These are phyloP conservation scores for Lipomyces sp. DNA, from an alignment of 805 yeast species.

Conservation along the genomic window DNA sequence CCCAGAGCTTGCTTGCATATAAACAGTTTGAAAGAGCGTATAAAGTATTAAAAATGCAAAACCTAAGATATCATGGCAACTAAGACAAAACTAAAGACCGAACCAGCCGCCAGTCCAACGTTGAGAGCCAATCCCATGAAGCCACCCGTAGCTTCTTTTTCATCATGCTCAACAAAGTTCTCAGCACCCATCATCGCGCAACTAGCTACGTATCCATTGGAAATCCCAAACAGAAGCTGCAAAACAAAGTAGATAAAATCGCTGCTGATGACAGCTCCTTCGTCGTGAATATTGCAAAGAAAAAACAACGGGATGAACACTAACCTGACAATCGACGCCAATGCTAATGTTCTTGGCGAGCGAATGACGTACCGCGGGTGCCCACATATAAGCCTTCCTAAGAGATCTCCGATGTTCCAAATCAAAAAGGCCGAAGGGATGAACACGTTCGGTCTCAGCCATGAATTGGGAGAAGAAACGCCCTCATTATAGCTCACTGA, in stretches of 20 bases:
- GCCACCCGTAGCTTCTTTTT: conserved; percentile 92
- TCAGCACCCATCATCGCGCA: conserved; percentile 77
- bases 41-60: not conserved
- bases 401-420: conserved; percentile 89
- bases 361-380: conserved; percentile 30
- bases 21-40: no score
- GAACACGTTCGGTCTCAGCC: conserved; percentile 41
- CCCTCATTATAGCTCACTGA: conserved; percentile 46
- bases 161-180: conserved; percentile 55
- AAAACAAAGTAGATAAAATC: conserved; percentile 65
- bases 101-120: conserved; percentile 74
- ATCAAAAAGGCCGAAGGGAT: conserved; percentile 75
- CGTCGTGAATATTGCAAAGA: conserved; percentile 56
- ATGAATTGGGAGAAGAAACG: conserved; percentile 13
- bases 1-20: no score
- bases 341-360: conserved; percentile 13
- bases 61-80: conserved; percentile 19
- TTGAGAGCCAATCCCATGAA: conserved; percentile 78
- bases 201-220: conserved; percentile 83
- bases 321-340: conserved; percentile 20
- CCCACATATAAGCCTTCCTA: conserved; percentile 71
- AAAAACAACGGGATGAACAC: conserved; percentile 69
- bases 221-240: conserved; percentile 77
- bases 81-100: conserved; percentile 60
- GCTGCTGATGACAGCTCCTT: conserved; percentile 43